Evolutionary conservation across 2,329 filamentous ascomycete species (phyloP), one percentile per base, ranked within the genome.

Genomic region (Colletotrichum magnum): DNA sequence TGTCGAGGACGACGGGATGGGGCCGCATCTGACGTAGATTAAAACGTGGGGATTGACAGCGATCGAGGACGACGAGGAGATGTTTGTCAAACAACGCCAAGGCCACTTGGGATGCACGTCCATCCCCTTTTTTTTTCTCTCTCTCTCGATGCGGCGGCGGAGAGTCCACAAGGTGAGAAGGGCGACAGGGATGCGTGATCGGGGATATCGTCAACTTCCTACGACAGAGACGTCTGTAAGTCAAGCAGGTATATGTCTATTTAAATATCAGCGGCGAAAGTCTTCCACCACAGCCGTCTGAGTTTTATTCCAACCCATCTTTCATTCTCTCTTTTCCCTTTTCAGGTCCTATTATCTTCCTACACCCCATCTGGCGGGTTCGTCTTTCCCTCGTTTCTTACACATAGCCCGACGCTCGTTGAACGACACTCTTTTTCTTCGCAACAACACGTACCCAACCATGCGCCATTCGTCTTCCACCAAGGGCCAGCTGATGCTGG

Each of bases 61-160:
- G 50, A 48, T 45, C 51, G 36, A 36, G 21, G 21, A 24, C 21
- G 21, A 24, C 21, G 21, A 24, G 10, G 21, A 62, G 50, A 48
- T 54, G 54, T 39, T 50, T 50, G 41, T 54, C 39, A 62, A 62
- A 62, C 50, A 54, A 45, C 50, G 50, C 59, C 59, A 62, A 62
- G 59, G 39, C 59, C 36, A 53, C 39, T 24, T 47, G 58, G 32
- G 18, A 52, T 51, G 58, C 50, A 28, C 48, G 26, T 36, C 32
- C 13, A 16, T 24, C 41, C 56, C 59, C 51, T 21, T 48, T 53
- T 36, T 4, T 36, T 18, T n/a, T n/a, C n/a, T n/a, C 21, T 21
- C 21, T 21, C 21, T 36, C 7, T 10, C 7, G 32, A 36, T 36
- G 7, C 32, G 32, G 32, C 32, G 32, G 32, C 32, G 32, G 7